Conservation (phyloP, 345 rosid species). For the Clarkia xantiana region DNA sequence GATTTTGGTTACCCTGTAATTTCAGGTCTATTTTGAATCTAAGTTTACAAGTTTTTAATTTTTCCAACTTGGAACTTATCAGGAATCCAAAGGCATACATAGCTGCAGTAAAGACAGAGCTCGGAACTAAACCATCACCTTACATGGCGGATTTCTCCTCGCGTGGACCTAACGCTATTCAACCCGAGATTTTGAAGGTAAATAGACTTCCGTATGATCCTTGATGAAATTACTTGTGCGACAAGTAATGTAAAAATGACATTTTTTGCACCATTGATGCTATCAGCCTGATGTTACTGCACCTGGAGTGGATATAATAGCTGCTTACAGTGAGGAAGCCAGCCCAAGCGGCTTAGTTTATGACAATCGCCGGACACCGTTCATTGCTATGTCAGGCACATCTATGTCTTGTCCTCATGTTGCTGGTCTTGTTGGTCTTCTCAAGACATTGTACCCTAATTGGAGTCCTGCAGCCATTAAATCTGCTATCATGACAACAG, state of each 20-base stretch:
- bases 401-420: slow-evolving; percentile 52
- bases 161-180: slow-evolving; percentile 23
- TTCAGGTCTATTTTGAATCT: background rate
- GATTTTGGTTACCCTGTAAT: background rate
- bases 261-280: background rate
- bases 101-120: slow-evolving; percentile 2
- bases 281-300: slow-evolving; percentile 48
- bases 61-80: too few species aligned
- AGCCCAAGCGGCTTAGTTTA: slow-evolving; percentile 6
- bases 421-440: slow-evolving; percentile 34
- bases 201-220: too few species aligned
- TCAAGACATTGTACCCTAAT: slow-evolving; percentile 25
- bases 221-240: background rate
- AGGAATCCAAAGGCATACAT: slow-evolving; percentile 23
- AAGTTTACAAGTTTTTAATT: too few species aligned
- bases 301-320: slow-evolving; percentile 35
- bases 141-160: slow-evolving; percentile 22
- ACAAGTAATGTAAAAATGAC: background rate
- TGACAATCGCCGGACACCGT: slow-evolving; percentile 22
- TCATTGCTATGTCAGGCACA: slow-evolving; percentile 23
- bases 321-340: slow-evolving; percentile 19
- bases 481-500: slow-evolving; percentile 39
- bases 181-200: slow-evolving; percentile 32
- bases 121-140: slow-evolving; percentile 13
- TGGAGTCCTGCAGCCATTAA: slow-evolving; percentile 41